Percentiles rank a stretch among this genome's conserved stretches.
phyloP scores from a whole-genome alignment of 2,329 filamentous ascomycete species.

The Chalaropsis thielavioides region DNA sequence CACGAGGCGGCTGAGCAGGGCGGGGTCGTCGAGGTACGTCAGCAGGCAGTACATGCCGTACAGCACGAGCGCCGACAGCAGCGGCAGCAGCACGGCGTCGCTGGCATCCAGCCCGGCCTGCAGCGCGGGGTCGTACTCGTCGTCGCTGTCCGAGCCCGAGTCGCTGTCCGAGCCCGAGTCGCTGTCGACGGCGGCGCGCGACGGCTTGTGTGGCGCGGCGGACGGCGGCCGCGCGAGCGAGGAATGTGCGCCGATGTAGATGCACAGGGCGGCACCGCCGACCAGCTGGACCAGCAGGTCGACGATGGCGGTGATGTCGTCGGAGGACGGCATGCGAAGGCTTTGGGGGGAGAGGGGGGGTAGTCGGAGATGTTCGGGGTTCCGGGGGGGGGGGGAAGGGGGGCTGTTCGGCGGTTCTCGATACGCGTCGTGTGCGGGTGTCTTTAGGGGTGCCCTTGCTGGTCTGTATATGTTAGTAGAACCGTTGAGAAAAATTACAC shows the following conservation, averaged over 20 bases:
- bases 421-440: too few species aligned
- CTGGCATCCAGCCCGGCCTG: slow-evolving; percentile 33
- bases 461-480: too few species aligned
- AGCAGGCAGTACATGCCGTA: slow-evolving; percentile 74
- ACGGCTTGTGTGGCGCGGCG: slow-evolving; percentile 40
- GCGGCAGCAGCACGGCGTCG: slow-evolving; percentile 73
- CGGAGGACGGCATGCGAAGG: background rate
- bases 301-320: background rate
- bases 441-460: too few species aligned
- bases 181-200: slow-evolving; percentile 22
- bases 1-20: slow-evolving; percentile 67
- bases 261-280: slow-evolving; percentile 61
- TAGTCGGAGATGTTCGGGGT: background rate
- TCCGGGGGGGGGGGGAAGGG: background rate
- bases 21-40: slow-evolving; percentile 71
- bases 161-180: slow-evolving; percentile 22
- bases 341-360: background rate
- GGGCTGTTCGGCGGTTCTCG: too few species aligned
- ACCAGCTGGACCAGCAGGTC: slow-evolving; percentile 29
- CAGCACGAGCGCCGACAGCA: slow-evolving; percentile 60
- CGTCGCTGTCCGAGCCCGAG: slow-evolving; percentile 31
- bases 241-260: slow-evolving; percentile 74
- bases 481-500: too few species aligned
- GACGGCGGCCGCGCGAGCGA: slow-evolving; percentile 72
- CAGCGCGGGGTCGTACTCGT: slow-evolving; percentile 38